Evolutionary conservation across 768 basidiomycete genomes (phyloP), one percentile per base, ranked within the genome.

Genomic region (Amanita fuliginea): DNA sequence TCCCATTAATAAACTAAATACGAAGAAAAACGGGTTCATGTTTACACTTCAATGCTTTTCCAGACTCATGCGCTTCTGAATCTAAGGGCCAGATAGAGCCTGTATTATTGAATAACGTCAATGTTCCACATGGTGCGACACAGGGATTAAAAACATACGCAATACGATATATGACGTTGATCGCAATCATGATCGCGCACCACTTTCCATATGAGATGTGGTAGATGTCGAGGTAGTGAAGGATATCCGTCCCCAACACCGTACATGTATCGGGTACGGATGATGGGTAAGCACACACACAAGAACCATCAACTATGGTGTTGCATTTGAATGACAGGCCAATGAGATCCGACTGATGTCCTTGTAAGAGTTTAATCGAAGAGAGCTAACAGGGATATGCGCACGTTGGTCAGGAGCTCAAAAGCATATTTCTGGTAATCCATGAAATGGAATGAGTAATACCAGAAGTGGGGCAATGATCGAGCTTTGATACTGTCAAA

Each of bases 401-500:
- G 55, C 47, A 67, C 69, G 45, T 68, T 68, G 0, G 62, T 56
- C n/a, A 68, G 52, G 0, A 67, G 57, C 54, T 69, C 65, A 47
- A 68, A 73, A 3, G 66, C 66, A 47, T 70, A 70, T 56, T 68
- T 69, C 59, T 77, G 74, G 43, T 69, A 77, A 51, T 77, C 76
- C 64, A 78, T 75, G 47, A 63, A 77, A 57, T 78, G 77, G 57
- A 75, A 73, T 32, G 70, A 75, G 55, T 68, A 77, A 57, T 66
- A 77, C 78, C 78, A 80, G 59, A 79, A 81, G 0, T 73, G 63
- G 0, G 79, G 79, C 2, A 81, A 67, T 7, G 71, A 71, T 6
- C 70, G 61, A 0, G 77, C 70, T 56, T 71, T 69, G 62, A 80
- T 76, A 62, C 76, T 76, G 52, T 54, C 55, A 11, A 59, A 32